Conservation (phyloP, 2,329 filamentous ascomycete genomes). For the Akanthomyces muscarius region DNA sequence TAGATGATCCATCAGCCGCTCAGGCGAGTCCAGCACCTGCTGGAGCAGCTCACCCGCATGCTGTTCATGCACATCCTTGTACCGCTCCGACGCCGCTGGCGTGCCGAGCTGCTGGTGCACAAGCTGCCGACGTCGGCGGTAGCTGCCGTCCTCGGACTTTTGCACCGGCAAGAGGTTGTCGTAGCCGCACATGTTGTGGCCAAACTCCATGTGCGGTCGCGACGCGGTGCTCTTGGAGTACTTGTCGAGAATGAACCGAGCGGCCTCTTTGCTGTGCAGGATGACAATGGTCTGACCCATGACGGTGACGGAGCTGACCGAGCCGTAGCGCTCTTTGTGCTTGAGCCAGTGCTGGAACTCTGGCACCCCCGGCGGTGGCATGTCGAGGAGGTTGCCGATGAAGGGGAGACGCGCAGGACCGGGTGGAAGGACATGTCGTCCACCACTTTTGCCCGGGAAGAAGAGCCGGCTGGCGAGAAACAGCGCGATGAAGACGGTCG, state of each 20-base stretch:
- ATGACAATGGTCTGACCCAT: slow-evolving; percentile 35
- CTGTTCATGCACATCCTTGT: slow-evolving; percentile 13
- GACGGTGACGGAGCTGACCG: slow-evolving; percentile 22
- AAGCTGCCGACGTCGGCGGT: slow-evolving; percentile 26
- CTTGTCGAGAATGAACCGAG: slow-evolving; percentile 35
- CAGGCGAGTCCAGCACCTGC: slow-evolving; percentile 17
- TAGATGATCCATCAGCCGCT: slow-evolving; percentile 15
- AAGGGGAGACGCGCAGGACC: slow-evolving; percentile 34
- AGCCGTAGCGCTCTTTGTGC: slow-evolving; percentile 30
- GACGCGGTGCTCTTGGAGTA: slow-evolving; percentile 27
- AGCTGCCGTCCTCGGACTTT: slow-evolving; percentile 22
- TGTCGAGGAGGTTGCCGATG: slow-evolving; percentile 42
- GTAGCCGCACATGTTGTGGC: slow-evolving; percentile 28
- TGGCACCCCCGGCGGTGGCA: slow-evolving; percentile 32
- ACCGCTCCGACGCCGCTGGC: slow-evolving; percentile 21
- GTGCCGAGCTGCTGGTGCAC: slow-evolving; percentile 30
- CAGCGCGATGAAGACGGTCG: background rate
- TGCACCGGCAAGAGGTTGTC: slow-evolving; percentile 21
- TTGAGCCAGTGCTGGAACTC: slow-evolving; percentile 33
- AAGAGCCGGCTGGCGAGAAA: background rate
- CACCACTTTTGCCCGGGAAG: too few species aligned
- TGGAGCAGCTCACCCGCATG: slow-evolving; percentile 18
- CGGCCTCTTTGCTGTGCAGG: slow-evolving; percentile 33
- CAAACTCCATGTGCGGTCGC: slow-evolving; percentile 26
- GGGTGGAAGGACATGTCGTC: slow-evolving; percentile 18